Evolutionary conservation across 2,329 filamentous ascomycete genomes (phyloP).

Genomic region (Alternaria metachromatica): DNA sequence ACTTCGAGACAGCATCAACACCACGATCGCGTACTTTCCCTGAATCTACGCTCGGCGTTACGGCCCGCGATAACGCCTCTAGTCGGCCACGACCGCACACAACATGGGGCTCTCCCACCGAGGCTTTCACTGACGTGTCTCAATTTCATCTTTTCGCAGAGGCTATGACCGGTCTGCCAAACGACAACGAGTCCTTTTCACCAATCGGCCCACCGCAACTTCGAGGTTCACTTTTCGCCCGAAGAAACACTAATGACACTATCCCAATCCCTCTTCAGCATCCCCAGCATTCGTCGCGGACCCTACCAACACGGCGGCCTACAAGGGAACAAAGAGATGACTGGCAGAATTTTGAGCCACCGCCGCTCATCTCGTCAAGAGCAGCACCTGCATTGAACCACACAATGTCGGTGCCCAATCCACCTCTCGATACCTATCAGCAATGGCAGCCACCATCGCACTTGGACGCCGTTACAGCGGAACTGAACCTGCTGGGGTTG

Average conservation of each 20-base stretch:
- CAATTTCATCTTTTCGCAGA: conserved; percentile 50
- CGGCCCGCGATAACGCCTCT: conserved; percentile 24
- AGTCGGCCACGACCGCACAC: conserved; percentile 39
- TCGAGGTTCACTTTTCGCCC: conserved; percentile 44
- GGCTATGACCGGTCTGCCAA: conserved; percentile 45
- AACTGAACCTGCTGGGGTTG: conserved; percentile 40
- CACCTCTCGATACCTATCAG: conserved; percentile 14
- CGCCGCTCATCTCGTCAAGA: conserved; percentile 12
- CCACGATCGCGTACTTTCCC: conserved; percentile 39
- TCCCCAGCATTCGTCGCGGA: conserved; percentile 12
- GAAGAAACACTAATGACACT: conserved; percentile 33
- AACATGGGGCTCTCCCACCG: conserved; percentile 42
- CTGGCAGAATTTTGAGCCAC: conserved; percentile 39
- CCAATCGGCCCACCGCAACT: conserved; percentile 41
- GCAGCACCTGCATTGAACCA: conserved; percentile 18
- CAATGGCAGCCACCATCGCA: conserved; percentile 25
- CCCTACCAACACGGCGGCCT: conserved; percentile 15
- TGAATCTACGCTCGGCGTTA: conserved; percentile 26
- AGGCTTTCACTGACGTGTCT: conserved; percentile 44
- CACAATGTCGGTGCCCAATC: conserved; percentile 7
- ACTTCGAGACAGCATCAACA: conserved; percentile 28
- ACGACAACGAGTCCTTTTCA: conserved; percentile 38
- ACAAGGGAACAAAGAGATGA: conserved; percentile 16
- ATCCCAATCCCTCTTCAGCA: conserved; percentile 34
- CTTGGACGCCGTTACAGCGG: conserved; percentile 35